A percentile compares a stretch with the other conserved stretches of the same genome.
phyloP scores from a whole-genome alignment of 2,329 filamentous ascomycete genomes.

The Hortaea sp. region DNA sequence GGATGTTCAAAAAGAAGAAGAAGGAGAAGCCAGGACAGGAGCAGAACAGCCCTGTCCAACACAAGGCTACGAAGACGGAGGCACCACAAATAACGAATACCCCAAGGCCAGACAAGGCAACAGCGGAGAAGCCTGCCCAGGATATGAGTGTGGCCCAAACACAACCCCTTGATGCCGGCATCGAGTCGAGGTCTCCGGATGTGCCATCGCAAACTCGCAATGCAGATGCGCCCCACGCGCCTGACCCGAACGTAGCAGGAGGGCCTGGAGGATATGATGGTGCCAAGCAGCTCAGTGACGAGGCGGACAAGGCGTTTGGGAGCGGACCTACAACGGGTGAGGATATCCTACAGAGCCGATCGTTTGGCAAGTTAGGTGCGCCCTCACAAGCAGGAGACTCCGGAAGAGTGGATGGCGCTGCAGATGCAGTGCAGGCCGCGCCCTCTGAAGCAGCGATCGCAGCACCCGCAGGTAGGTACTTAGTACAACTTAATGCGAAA shows the following conservation, averaged over 20 bases:
- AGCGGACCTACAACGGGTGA: not conserved
- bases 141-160: constrained; percentile 3
- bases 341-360: not conserved
- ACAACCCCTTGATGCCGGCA: constrained; percentile 4
- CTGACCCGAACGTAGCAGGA: not conserved
- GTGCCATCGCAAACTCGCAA: not conserved
- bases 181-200: constrained; percentile 3
- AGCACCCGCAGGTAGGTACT: constrained; percentile 1
- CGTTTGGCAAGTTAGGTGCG: not conserved
- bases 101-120: not conserved
- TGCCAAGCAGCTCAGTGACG: not conserved
- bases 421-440: constrained; percentile 4
- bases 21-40: constrained; percentile 8
- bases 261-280: not conserved
- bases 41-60: not conserved
- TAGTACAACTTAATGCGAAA: not conserved
- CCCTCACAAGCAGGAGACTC: not conserved
- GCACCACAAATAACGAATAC: not conserved
- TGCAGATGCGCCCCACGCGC: not conserved
- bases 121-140: not conserved
- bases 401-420: constrained; percentile 5
- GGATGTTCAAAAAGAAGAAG: constrained; percentile 14
- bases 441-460: constrained; percentile 1
- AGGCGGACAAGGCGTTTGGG: not conserved
- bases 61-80: not conserved